Conservation (phyloP, 2,329 filamentous ascomycete genomes). For the Pseudogymnoascus sp. region DNA sequence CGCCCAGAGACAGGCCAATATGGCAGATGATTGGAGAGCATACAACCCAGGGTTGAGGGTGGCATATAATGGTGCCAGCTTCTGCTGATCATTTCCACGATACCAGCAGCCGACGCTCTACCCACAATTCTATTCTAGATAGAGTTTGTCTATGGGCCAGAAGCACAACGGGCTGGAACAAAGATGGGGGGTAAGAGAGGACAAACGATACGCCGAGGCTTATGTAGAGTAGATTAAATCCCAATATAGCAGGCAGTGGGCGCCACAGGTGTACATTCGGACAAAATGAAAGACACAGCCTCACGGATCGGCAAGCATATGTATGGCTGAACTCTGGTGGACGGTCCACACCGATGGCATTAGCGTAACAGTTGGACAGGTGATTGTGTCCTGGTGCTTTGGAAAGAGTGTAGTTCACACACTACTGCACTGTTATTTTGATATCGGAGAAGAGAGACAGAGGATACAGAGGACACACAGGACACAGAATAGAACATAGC, state of each 20-base stretch:
- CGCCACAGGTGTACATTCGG: not conserved
- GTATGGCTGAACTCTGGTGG: not conserved
- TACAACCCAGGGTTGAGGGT: not conserved
- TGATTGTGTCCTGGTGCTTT: not conserved
- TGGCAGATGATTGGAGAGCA: not conserved
- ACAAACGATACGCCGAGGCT: not conserved
- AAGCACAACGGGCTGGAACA: not conserved
- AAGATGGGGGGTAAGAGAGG: conserved; percentile 2
- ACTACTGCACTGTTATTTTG: not conserved
- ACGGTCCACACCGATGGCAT: not conserved
- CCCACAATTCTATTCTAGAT: conserved; percentile 2
- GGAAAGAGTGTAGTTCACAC: not conserved
- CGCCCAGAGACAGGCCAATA: not conserved
- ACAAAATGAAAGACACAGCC: not conserved
- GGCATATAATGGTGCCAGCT: not conserved
- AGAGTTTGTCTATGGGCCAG: not conserved
- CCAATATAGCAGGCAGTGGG: not conserved
- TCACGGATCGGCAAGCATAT: not conserved
- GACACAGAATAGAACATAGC: not conserved
- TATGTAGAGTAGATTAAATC: not conserved
- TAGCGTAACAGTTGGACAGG: not conserved
- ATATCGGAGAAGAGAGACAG: not conserved
- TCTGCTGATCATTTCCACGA: not conserved
- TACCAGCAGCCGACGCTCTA: not conserved
- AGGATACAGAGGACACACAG: not conserved